Evolutionary conservation across 2,329 filamentous ascomycete genomes (phyloP), one percentile per base, ranked within the genome.

Genomic region (Helminthosporium solani): DNA sequence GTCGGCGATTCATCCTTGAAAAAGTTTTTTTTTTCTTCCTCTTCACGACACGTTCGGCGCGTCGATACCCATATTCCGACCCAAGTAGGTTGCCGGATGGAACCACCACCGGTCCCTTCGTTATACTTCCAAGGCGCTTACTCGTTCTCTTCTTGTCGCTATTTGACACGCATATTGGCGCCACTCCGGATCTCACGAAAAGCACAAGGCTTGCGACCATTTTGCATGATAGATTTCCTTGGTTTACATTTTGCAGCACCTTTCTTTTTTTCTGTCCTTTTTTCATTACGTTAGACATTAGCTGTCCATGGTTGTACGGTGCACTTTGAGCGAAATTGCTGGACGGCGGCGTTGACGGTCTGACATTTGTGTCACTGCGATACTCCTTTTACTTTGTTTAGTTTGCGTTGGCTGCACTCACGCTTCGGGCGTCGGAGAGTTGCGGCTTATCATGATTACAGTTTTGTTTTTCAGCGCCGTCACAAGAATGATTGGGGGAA

Each of bases 141-240:
- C 37, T 54, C 44, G 46, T 53, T 54, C 43, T 46, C 54, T 65
- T 66, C 53, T 55, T 61, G 59, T 55, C 57, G 61, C 58, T 65
- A 64, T 66, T 59, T 67, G 62, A 51, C 38, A 66, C 59, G 57
- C 63, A 66, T 61, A 59, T 63, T 51, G 58, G 64, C 62, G 60
- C 60, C 60, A 40, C 51, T 56, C 56, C 51, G 58, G 64, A 67
- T 68, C 58, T 67, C 49, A 68, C 50, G 64, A 68, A 67, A 68
- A 52, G 57, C 60, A 63, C 49, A 57, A 57, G 56, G 53, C 56
- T 58, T 63, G 62, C 61, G 58, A 64, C 55, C 58, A 66, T 67
- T 52, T 60, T 68, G 66, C 66, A 70, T 66, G 61, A 67, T 70
- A 70, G 67, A 70, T 61, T 69, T 67, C 53, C 44, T 59, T 54